phyloP scores from a whole-genome alignment of 768 basidiomycete genomes.

The Russula emetica region DNA sequence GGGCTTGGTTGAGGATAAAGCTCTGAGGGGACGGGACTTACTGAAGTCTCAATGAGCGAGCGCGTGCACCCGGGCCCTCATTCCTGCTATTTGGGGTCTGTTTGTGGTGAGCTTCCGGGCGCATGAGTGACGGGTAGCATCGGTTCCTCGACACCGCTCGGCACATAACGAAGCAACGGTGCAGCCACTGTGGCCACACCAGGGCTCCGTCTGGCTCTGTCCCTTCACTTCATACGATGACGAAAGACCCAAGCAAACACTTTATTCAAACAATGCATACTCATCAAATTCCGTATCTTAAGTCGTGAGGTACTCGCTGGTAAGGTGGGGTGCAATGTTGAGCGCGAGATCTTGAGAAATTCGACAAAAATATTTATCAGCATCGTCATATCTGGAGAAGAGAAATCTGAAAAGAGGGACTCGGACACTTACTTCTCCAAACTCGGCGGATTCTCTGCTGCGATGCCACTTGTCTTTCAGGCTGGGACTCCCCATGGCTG shows the following conservation, averaged over 20 bases:
- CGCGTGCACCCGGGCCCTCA: no score
- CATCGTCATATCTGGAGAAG: neutral
- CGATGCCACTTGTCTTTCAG: constrained; percentile 26
- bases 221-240: no score
- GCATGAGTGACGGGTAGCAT: no score
- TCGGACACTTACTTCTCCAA: constrained; percentile 31
- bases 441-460: constrained; percentile 29
- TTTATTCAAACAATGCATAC: neutral
- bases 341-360: constrained; percentile 6
- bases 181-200: neutral
- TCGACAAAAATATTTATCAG: neutral
- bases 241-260: no score
- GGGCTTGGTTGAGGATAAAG: no score
- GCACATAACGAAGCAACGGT: no score
- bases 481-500: constrained; percentile 12
- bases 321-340: constrained; percentile 13
- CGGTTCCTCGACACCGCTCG: no score
- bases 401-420: neutral
- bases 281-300: neutral
- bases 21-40: no score
- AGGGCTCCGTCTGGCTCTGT: neutral
- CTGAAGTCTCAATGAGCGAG: no score
- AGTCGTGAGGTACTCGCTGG: neutral
- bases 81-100: no score
- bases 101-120: no score